Evolutionary conservation across 805 yeast species (phyloP), one percentile per base, ranked within the genome.

Genomic region (Starmerella stigmatis): DNA sequence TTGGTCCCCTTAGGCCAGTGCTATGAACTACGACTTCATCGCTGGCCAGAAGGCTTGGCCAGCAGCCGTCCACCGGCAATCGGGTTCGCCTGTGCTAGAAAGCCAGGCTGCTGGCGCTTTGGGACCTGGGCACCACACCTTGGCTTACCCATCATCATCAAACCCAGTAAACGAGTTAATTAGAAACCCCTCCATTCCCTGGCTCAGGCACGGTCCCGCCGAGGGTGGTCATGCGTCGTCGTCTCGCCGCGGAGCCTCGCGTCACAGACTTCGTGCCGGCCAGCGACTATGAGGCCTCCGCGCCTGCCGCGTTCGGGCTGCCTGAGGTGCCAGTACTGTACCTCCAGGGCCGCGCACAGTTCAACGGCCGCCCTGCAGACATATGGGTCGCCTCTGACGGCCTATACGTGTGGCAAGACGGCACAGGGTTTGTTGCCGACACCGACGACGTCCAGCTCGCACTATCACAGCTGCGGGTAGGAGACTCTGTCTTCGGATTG

Each of bases 301-400:
- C 65, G 0, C 66, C 66, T 8, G 63, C 58, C 11, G 45, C 55
- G 8, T 62, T 55, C 40, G 58, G 64, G 4, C 52, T 62, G 20
- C 63, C 61, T 13, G 65, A 62, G 32, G 44, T 49, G 13, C 63
- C 64, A 2, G 59, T 63, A 27, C 51, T 63, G 19, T 55, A 56
- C 42, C 40, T 30, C 9, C 17, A 49, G 45, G 28, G 23, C 9
- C 21, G 13, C 4, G 40, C 30, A 15, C 29, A 7, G 21, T 16
- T 13, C 11, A 3, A 12, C 19, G 26, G 6, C 27, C 13, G 22
- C 16, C 16, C 41, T 26, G 15, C 49, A 45, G 12, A 47, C 41
- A 26, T 57, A 4, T 57, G 55, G 50, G 48, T 63, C 20, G 46
- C 61, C 3, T 54, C 61, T 9, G 49, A 58, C 25, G 57, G 54